Evolutionary conservation across 176 grass and related monocot genomes (phyloP).

Genomic region (Aegilops speltoides): DNA sequence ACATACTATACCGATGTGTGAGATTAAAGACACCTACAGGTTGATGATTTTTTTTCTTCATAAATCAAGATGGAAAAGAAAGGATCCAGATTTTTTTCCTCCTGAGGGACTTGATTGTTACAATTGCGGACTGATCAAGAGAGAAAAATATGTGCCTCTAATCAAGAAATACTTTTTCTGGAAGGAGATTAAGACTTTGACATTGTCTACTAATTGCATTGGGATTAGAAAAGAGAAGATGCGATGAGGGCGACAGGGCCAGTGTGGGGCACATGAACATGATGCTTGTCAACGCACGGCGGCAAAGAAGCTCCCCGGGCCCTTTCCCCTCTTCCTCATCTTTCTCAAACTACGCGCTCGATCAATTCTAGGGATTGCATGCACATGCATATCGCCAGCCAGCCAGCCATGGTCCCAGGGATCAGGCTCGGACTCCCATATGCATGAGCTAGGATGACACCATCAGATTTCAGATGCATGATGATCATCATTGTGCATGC

Average conservation of each 20-base stretch:
- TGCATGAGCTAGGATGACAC: constrained; percentile 15
- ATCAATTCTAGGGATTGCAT: constrained; percentile 28
- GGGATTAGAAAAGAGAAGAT: background rate
- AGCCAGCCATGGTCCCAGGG: background rate
- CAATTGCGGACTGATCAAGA: background rate
- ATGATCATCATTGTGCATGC: background rate
- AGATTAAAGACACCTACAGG: background rate
- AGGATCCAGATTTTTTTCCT: too few species aligned
- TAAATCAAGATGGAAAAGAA: background rate
- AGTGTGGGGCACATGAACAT: constrained; percentile 29
- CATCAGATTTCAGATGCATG: background rate
- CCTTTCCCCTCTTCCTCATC: constrained; percentile 19
- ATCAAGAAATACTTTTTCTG: background rate
- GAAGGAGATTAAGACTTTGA: background rate
- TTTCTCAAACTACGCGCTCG: constrained; percentile 60
- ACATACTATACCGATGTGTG: background rate
- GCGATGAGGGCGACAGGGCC: background rate
- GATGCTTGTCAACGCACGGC: constrained; percentile 80
- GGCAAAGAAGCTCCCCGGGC: constrained; percentile 53
- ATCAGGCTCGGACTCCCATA: background rate
- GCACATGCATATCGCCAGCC: background rate
- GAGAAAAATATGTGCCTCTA: background rate
- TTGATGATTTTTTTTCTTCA: background rate
- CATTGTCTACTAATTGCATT: background rate
- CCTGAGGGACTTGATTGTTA: background rate